Percentiles rank a stretch among this genome's conserved stretches.
These are phyloP conservation scores for Vaccinium myrtillus DNA, from an alignment of 148 eudicot species.

Conservation along the genomic window DNA sequence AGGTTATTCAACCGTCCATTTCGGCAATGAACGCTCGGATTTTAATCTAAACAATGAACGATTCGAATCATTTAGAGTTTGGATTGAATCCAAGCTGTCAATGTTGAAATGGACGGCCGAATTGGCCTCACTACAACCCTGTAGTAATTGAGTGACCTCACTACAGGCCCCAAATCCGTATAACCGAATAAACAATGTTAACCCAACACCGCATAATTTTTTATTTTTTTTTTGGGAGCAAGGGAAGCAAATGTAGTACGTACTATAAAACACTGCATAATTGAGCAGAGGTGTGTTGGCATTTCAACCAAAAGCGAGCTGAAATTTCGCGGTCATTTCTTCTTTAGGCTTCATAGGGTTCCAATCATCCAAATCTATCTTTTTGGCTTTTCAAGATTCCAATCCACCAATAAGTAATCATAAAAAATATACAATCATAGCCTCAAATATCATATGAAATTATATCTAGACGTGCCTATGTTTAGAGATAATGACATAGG, in stretches of 20 bases:
- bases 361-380: not conserved
- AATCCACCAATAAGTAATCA: not conserved
- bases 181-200: not conserved
- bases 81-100: too few species aligned
- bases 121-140: too few species aligned
- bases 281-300: not conserved
- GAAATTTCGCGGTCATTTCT: not conserved
- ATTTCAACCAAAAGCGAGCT: not conserved
- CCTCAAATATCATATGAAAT: slow-evolving; percentile 1
- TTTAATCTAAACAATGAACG: too few species aligned
- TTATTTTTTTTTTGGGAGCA: not conserved
- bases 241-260: too few species aligned
- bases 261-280: not conserved
- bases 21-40: too few species aligned
- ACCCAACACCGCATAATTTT: not conserved
- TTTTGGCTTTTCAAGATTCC: slow-evolving; percentile 5
- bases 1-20: too few species aligned
- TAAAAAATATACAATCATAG: not conserved
- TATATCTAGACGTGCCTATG: not conserved
- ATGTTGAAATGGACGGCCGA: too few species aligned
- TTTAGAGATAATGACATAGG: slow-evolving; percentile 1
- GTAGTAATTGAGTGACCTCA: too few species aligned
- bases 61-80: too few species aligned
- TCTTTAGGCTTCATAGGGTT: slow-evolving; percentile 4
- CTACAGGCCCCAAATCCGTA: too few species aligned